Base-by-base conservation (phyloP, 1,139 yeast species). In the Suhomyces panamericanus region DNA sequence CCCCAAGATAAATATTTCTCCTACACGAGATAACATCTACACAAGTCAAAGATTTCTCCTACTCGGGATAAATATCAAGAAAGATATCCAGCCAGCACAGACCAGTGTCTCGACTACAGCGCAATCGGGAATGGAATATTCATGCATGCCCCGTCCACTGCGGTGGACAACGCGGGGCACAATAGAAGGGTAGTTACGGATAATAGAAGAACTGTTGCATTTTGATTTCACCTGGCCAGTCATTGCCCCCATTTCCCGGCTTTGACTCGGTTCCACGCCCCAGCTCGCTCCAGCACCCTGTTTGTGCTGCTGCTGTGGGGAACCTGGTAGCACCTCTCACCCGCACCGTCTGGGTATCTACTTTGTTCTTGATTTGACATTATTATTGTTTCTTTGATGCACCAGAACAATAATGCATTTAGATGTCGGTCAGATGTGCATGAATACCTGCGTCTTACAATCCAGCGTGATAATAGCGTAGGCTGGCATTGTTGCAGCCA, bases 101-200 rank as follows among this genome's bases (percentile, higher is more conserved):
- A 11, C 17, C 12, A 29, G 14, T 24, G 30, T 20, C 36, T 11
- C 14, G 16, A 28, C 35, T 27, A 38, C 30, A 26, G 35, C 32
- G 22, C 17, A 27, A 34, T 32, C 22, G 22, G 27, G 15, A 8
- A 12, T 15, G 13, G 29, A 27, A 32, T 10, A 10, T 26, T 10
- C 29, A 26, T 26, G 29, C 27, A 32, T 24, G 24, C 28, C 29
- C 22, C 29, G 36, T 34, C 36, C 24, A 10, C 29, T 14, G 36
- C 36, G 15, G 13, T 12, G 22, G 26, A 22, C 22, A 9, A 34
- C 22, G 29, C 20, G 36, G 36, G 22, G 22, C 24, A 34, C 22
- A 34, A 34, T 34, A 34, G 36, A 34, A 24, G 29, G 36, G 15
- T 27, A 34, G 22, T 24, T 34, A 34, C 9, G 36, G 36, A 22